Percentiles rank a stretch among this genome's conserved stretches.
Conservation (phyloP, 495 filamentous ascomycete genomes). For the Daldinia caldariorum region DNA sequence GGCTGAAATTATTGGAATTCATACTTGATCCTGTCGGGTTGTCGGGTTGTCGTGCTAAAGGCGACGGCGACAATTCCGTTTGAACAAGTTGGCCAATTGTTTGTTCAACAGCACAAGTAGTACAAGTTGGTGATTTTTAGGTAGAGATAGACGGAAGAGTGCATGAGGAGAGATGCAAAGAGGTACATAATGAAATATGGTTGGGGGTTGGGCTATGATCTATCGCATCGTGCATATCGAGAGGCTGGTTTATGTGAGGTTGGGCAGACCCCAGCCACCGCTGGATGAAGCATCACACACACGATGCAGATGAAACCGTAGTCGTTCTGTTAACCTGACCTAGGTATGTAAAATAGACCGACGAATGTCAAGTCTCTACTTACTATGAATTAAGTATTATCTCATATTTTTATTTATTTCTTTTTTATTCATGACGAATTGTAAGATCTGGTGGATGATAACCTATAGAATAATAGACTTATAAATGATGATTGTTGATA, state of each 20-base stretch:
- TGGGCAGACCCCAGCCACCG: conserved; percentile 38
- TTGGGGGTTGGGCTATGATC: conserved; percentile 34
- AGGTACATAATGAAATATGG: conserved; percentile 40
- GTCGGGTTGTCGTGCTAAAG: conserved; percentile 2
- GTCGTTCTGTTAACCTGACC: background rate
- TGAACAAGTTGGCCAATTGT: conserved; percentile 36
- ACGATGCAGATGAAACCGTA: conserved; percentile 21
- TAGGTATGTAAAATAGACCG: background rate
- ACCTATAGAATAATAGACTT: conserved; percentile 1
- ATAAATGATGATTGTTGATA: background rate
- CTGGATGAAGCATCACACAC: conserved; percentile 6
- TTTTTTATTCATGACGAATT: background rate
- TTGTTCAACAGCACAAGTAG: conserved; percentile 35
- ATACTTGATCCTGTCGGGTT: conserved; percentile 15
- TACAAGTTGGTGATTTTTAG: conserved; percentile 22
- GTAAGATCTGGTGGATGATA: conserved; percentile 1
- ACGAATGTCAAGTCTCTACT: conserved; percentile 6
- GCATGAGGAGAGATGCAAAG: conserved; percentile 25
- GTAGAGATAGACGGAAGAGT: conserved; percentile 31
- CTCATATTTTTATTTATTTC: background rate
- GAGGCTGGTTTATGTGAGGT: conserved; percentile 40
- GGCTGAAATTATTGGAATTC: conserved; percentile 24
- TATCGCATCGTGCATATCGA: conserved; percentile 22
- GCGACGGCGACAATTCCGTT: conserved; percentile 34
- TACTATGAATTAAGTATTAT: background rate